Evolutionary conservation across 2,329 filamentous ascomycete genomes (phyloP).

Genomic region (Chaetomium olivaceum): DNA sequence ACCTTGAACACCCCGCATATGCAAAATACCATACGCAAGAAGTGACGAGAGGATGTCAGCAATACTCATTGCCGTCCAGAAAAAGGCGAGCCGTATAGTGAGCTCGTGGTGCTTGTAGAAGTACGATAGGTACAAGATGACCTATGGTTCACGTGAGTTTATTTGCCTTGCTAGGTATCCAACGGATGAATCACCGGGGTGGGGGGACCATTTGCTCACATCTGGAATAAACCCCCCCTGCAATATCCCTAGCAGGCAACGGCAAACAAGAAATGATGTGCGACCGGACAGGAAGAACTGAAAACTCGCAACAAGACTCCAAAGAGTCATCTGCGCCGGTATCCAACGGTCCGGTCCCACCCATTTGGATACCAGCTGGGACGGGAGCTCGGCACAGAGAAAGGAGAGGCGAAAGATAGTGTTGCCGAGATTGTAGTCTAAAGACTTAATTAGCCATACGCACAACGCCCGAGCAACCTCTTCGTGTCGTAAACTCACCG

Average conservation of each 20-base stretch:
- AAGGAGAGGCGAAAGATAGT: conserved; percentile 53
- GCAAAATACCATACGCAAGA: conserved; percentile 44
- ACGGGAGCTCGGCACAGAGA: conserved; percentile 59
- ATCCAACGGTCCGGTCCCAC: conserved; percentile 62
- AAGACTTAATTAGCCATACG: background rate
- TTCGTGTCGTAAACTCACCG: conserved; percentile 36
- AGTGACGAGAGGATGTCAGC: conserved; percentile 45
- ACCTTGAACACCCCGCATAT: conserved; percentile 42
- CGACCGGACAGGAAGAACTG: conserved; percentile 48
- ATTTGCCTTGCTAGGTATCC: background rate
- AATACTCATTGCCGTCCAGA: conserved; percentile 45
- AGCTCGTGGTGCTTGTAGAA: conserved; percentile 47
- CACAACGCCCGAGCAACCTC: background rate
- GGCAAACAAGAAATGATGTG: conserved; percentile 42
- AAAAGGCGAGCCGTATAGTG: conserved; percentile 43
- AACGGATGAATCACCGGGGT: background rate
- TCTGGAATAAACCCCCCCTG: conserved; percentile 52
- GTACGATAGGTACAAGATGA: conserved; percentile 47
- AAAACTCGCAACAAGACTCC: conserved; percentile 54
- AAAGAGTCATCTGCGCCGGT: conserved; percentile 57
- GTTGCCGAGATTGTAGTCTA: conserved; percentile 51
- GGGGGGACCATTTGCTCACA: conserved; percentile 30
- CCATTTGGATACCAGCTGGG: conserved; percentile 60
- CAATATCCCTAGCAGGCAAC: conserved; percentile 44
- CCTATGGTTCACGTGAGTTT: conserved; percentile 19